phyloP scores from a whole-genome alignment of 352 stramenopile species.

The Aphanomyces astaci region DNA sequence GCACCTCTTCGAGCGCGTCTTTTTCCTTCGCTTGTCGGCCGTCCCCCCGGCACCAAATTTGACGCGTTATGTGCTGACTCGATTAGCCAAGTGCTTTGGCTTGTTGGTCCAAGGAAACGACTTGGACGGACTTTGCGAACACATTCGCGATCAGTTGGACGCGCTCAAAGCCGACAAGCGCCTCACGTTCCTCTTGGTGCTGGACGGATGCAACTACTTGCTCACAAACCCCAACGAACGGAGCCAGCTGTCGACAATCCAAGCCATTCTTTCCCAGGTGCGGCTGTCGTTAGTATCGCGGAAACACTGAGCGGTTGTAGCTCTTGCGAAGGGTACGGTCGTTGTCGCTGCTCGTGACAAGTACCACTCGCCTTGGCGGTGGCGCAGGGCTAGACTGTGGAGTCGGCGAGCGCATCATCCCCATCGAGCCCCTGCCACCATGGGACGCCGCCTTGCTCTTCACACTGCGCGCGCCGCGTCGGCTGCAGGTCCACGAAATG shows the following conservation, averaged over 20 bases:
- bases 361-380: conserved; percentile 59
- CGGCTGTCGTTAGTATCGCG: not conserved
- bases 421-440: conserved; percentile 52
- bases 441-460: conserved; percentile 64
- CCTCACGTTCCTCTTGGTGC: conserved; percentile 49
- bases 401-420: conserved; percentile 70
- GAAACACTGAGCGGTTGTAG: conserved; percentile 33
- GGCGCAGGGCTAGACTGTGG: conserved; percentile 41
- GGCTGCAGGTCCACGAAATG: conserved; percentile 75
- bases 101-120: conserved; percentile 27
- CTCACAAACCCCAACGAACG: not conserved
- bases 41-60: not conserved
- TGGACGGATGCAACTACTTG: conserved; percentile 64
- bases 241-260: not conserved
- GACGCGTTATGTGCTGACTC: conserved; percentile 23
- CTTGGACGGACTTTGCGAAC: conserved; percentile 43
- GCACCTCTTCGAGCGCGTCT: conserved; percentile 61
- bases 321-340: conserved; percentile 59
- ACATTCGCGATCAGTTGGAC: conserved; percentile 38
- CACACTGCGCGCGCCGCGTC: conserved; percentile 59
- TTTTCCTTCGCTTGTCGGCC: conserved; percentile 40
- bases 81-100: conserved; percentile 39
- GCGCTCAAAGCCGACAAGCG: conserved; percentile 29
- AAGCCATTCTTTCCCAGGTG: conserved; percentile 21
- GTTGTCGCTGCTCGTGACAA: conserved; percentile 53